phyloP scores from a whole-genome alignment of 768 basidiomycete species.

The Collybia mongolica region DNA sequence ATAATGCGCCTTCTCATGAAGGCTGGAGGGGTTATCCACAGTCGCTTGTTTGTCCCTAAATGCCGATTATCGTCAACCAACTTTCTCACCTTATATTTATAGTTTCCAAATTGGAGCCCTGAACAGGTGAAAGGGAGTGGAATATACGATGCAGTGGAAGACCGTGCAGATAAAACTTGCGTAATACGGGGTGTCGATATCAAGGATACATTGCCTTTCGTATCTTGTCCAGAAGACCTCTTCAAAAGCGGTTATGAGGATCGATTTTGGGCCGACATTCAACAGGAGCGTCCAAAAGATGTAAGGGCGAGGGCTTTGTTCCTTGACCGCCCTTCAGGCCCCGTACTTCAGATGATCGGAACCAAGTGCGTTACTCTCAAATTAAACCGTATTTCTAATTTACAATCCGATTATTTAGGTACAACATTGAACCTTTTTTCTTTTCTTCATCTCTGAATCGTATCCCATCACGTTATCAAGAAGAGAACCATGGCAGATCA shows the following conservation, averaged over 20 bases:
- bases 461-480: conserved; percentile 43
- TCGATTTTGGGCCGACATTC: conserved; percentile 27
- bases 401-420: conserved; percentile 22
- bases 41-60: conserved; percentile 15
- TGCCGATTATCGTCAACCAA: not conserved
- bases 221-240: conserved; percentile 1
- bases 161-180: conserved; percentile 2
- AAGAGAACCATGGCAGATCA: conserved; percentile 18
- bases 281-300: conserved; percentile 18
- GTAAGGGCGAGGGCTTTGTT: conserved; percentile 32
- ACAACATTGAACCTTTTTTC: conserved; percentile 42
- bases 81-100: not conserved
- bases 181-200: conserved; percentile 8
- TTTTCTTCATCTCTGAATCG: conserved; percentile 41
- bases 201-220: conserved; percentile 3
- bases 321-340: conserved; percentile 29
- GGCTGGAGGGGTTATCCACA: conserved; percentile 36
- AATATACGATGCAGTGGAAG: conserved; percentile 21
- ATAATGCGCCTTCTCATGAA: not conserved
- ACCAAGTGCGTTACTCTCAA: conserved; percentile 23
- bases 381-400: not conserved
- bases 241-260: conserved; percentile 16
- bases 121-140: conserved; percentile 30
- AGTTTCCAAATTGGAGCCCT: conserved; percentile 40
- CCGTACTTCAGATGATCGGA: conserved; percentile 34